These are phyloP conservation scores for Penicillium sp. DNA, from an alignment of 2,329 filamentous ascomycete species.

Conservation along the genomic window DNA sequence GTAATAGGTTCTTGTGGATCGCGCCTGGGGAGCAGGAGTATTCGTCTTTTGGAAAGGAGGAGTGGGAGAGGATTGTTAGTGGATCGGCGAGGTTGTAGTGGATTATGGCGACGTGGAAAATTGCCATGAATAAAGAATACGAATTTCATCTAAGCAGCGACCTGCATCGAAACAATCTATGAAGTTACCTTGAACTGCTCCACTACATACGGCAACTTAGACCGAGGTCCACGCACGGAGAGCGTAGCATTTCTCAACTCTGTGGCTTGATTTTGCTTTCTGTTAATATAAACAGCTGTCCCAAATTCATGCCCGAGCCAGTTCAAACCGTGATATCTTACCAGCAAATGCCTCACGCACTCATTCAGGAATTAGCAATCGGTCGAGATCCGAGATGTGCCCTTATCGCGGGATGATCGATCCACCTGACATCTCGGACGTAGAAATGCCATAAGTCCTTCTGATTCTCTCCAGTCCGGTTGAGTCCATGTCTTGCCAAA, in stretches of 20 bases:
- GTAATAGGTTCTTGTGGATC: slow-evolving; percentile 51
- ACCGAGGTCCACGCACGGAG: not conserved
- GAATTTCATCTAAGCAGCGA: not conserved
- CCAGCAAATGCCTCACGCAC: not conserved
- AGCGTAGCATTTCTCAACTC: not conserved
- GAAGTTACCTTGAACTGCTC: not conserved
- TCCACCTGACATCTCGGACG: not conserved
- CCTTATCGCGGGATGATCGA: not conserved
- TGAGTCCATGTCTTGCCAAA: not conserved
- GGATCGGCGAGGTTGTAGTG: slow-evolving; percentile 45
- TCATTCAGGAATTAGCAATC: not conserved
- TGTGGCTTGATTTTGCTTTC: not conserved
- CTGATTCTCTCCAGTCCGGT: not conserved
- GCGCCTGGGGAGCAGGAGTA: slow-evolving; percentile 51
- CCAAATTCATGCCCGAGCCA: not conserved
- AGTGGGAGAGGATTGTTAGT: slow-evolving; percentile 54
- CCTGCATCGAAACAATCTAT: not conserved
- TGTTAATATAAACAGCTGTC: not conserved
- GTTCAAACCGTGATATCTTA: not conserved
- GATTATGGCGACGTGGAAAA: not conserved
- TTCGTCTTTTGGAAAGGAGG: slow-evolving; percentile 53
- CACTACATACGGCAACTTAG: not conserved
- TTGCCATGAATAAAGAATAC: too few species aligned
- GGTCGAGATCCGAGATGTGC: not conserved
- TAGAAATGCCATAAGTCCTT: not conserved